phyloP scores from a whole-genome alignment of 441 rosid species.

The Euphorbia neoarborescens region DNA sequence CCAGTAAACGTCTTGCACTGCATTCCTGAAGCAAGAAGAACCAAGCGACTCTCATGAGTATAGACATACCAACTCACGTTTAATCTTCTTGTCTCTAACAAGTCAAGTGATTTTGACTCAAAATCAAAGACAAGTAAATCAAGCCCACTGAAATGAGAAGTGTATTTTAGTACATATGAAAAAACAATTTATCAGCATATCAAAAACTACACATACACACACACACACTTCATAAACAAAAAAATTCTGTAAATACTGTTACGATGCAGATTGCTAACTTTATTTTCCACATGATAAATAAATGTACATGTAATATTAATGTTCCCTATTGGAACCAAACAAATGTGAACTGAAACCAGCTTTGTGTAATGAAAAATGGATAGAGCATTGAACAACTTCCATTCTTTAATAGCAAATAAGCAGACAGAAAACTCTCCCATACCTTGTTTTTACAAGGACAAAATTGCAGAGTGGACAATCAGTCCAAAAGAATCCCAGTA shows the following conservation, averaged over 20 bases:
- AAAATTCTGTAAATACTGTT: background rate
- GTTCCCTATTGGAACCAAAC: background rate
- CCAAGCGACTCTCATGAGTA: constrained; percentile 90
- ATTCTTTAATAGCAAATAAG: constrained; percentile 1
- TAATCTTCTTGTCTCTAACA: constrained; percentile 72
- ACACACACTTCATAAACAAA: background rate
- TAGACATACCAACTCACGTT: constrained; percentile 75
- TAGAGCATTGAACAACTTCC: background rate
- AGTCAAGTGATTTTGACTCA: constrained; percentile 48
- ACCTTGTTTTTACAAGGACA: constrained; percentile 90
- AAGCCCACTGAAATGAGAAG: constrained; percentile 62
- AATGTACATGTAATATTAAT: background rate
- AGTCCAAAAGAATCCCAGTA: constrained; percentile 93
- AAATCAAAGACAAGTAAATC: constrained; percentile 66
- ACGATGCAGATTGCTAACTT: background rate
- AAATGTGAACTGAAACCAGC: background rate
- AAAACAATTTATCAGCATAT: constrained; percentile 8
- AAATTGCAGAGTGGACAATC: constrained; percentile 82
- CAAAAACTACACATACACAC: background rate
- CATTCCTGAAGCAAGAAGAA: constrained; percentile 98
- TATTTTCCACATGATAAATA: background rate
- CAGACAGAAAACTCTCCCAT: constrained; percentile 18
- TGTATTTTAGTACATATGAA: constrained; percentile 22
- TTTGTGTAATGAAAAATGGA: background rate
- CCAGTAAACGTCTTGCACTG: constrained; percentile 83